These are phyloP conservation scores for Pulicaria dysenterica DNA, from an alignment of 129 eudicot genomes.

Conservation along the genomic window DNA sequence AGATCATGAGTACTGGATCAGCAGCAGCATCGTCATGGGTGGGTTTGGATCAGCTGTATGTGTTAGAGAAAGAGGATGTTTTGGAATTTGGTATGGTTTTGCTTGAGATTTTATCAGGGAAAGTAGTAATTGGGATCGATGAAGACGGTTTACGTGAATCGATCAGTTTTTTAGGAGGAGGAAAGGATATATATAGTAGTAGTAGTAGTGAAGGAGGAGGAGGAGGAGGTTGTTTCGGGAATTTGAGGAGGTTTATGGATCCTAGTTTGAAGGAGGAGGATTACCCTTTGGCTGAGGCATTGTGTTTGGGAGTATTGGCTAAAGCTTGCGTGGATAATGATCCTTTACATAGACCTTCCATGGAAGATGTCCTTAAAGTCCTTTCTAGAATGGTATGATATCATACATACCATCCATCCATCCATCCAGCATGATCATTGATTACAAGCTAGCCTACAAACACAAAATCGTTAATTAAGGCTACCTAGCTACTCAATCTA, in stretches of 20 bases:
- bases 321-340: conserved; percentile 76
- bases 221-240: conserved; percentile 78
- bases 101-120: conserved; percentile 69
- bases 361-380: conserved; percentile 78
- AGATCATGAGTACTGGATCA: conserved; percentile 20
- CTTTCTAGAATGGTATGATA: conserved; percentile 74
- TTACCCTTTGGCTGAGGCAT: conserved; percentile 80
- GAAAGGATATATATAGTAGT: too few species aligned
- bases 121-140: conserved; percentile 34
- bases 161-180: conserved; percentile 60
- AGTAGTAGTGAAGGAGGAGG: conserved; percentile 23
- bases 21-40: background rate
- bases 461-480: too few species aligned
- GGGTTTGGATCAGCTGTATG: conserved; percentile 41
- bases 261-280: conserved; percentile 66
- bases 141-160: conserved; percentile 40
- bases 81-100: conserved; percentile 72
- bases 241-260: conserved; percentile 63
- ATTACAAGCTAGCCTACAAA: too few species aligned
- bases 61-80: conserved; percentile 54
- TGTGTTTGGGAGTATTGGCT: conserved; percentile 80
- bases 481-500: too few species aligned
- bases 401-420: too few species aligned
- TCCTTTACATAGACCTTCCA: conserved; percentile 70
- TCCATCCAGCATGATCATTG: too few species aligned